Conservation (phyloP, 352 stramenopile species). For the Phytophthora crassamura region DNA sequence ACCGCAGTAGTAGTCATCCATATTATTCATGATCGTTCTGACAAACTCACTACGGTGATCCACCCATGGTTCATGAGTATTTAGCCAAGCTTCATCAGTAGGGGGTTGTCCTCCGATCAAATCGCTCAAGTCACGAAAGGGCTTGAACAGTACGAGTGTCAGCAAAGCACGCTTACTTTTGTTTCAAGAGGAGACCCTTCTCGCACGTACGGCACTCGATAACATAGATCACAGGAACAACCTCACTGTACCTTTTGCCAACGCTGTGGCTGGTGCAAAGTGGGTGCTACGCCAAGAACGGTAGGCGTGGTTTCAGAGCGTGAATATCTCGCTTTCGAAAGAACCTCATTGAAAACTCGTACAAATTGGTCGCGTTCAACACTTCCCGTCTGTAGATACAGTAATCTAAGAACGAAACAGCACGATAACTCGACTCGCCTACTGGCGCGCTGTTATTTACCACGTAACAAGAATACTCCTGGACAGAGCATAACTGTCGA, state of each 20-base stretch:
- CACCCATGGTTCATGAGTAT: not conserved
- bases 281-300: not conserved
- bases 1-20: slow-evolving; percentile 9
- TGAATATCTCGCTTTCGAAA: not conserved
- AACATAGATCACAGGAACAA: not conserved
- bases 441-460: not conserved
- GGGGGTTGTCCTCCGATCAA: not conserved
- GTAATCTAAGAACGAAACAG: slow-evolving; percentile 2
- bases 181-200: not conserved
- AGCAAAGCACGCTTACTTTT: not conserved
- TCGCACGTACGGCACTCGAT: not conserved
- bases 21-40: not conserved
- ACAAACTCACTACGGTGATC: not conserved
- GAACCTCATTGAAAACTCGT: slow-evolving; percentile 6
- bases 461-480: not conserved
- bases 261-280: not conserved
- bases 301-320: not conserved
- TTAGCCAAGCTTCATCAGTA: not conserved
- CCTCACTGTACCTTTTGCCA: not conserved
- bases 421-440: not conserved
- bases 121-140: not conserved
- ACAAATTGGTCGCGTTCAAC: not conserved
- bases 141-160: not conserved
- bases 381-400: not conserved
- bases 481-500: not conserved